Base-by-base conservation (phyloP, 2,329 filamentous ascomycete genomes). In the Elsinoe fawcettii region DNA sequence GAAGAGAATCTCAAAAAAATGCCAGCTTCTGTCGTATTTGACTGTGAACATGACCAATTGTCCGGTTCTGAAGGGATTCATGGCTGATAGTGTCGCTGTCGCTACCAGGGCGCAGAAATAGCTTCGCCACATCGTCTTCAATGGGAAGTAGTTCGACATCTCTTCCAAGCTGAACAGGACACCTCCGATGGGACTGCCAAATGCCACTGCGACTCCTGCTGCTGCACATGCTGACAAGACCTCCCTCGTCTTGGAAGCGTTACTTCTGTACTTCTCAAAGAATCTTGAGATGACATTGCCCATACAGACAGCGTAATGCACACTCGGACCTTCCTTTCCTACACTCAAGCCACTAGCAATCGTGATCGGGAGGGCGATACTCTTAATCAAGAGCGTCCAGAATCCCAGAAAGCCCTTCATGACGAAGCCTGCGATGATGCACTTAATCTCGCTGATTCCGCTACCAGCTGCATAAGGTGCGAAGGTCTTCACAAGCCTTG, bases 11-110 rank as follows among this genome's bases (percentile, higher is more conserved):
- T 99, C 93, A 67, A 99, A 99, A 67, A 96, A 96, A 74, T 99
- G 93, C 93, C 93, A 99, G 39, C 88, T 86, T 39, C 92, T 86
- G 71, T 97, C 92, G 68, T 99, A 99, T 65, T 84, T 84, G 66
- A 99, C 92, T 66, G 96, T 91, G 72, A 99, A 99, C 92, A 99
- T 97, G 81, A 99, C 93, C 41, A 99, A 80, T 69, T 99, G 93
- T 18, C 93, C 93, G 0, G 93, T 97, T 55, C 93, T 80, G 73
- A 99, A 99, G 20, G 93, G 93, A 65, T 99, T 99, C 89, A 99
- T 95, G 59, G 88, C 89, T 77, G 93, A 87, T 37, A 99, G 75
- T 14, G 96, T 90, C 51, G 90, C 90, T 1, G 93, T 97, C 4
- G 91, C 93, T 4, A 99, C 92, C 62, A 99, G 75, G 27, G 93